Evolutionary conservation across 1,139 yeast species (phyloP).

Genomic region (Lodderomyces pseudojiufengensis): DNA sequence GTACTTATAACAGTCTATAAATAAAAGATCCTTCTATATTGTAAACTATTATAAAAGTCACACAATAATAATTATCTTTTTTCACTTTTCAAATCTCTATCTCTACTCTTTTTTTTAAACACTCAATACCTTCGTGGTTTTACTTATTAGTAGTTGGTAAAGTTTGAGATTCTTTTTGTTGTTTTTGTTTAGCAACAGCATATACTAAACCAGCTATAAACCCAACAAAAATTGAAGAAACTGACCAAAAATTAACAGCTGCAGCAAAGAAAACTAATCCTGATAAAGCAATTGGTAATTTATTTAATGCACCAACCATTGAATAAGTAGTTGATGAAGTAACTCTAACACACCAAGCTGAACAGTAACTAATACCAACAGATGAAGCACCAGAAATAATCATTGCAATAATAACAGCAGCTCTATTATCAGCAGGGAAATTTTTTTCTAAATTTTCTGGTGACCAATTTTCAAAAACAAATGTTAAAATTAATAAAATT

Average conservation of each 20-base stretch:
- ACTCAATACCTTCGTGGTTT: too few relatives aligned
- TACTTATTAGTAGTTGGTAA: constrained; percentile 13
- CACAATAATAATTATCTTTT: too few relatives aligned
- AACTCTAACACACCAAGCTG: constrained; percentile 99
- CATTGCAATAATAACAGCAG: constrained; percentile 75
- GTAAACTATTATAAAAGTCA: too few relatives aligned
- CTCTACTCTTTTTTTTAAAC: constrained; percentile 24
- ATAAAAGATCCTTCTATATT: too few relatives aligned
- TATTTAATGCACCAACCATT: constrained; percentile 98
- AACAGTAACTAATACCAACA: constrained; percentile 95
- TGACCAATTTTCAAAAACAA: constrained; percentile 90
- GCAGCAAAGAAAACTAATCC: constrained; percentile 94
- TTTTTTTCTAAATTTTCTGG: constrained; percentile 66
- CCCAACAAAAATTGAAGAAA: constrained; percentile 86
- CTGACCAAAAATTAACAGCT: constrained; percentile 89
- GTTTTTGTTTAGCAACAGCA: constrained; percentile 86
- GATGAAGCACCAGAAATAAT: constrained; percentile 88
- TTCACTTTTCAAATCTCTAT: too few relatives aligned
- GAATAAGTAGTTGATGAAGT: constrained; percentile 97
- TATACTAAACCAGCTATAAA: constrained; percentile 93
- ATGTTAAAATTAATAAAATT: constrained; percentile 69
- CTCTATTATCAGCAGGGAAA: constrained; percentile 72
- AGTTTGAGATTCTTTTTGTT: constrained; percentile 34
- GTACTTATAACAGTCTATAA: too few relatives aligned
- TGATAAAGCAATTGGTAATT: constrained; percentile 93